phyloP scores from a whole-genome alignment of 805 yeast genomes.

The Debaryomyces castellii region DNA sequence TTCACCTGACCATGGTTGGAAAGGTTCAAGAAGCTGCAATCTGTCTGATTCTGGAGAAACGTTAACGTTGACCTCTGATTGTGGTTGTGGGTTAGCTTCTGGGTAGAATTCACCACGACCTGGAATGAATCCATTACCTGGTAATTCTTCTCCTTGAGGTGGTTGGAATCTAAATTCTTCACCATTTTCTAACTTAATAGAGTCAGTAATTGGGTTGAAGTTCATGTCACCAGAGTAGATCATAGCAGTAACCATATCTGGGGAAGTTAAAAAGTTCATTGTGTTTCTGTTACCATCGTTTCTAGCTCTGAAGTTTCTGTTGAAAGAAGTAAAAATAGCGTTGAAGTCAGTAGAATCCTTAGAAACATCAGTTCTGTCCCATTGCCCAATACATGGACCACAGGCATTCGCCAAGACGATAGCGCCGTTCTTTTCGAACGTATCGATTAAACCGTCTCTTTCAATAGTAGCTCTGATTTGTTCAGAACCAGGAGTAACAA shows the following conservation, averaged over 20 bases:
- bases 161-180: conserved; percentile 73
- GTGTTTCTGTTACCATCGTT: conserved; percentile 98
- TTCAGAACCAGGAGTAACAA: conserved; percentile 98
- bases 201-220: conserved; percentile 88
- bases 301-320: conserved; percentile 96
- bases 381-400: conserved; percentile 99
- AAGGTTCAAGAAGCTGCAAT: conserved; percentile 87
- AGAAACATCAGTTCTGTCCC: conserved; percentile 88
- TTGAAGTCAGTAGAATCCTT: conserved; percentile 66
- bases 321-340: conserved; percentile 94
- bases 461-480: conserved; percentile 96
- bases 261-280: conserved; percentile 97
- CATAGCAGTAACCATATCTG: conserved; percentile 96
- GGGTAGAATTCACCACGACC: conserved; percentile 81
- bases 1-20: conserved; percentile 80
- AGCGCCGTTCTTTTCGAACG: conserved; percentile 86
- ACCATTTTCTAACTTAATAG: conserved; percentile 71
- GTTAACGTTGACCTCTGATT: conserved; percentile 55
- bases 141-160: conserved; percentile 83
- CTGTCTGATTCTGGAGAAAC: conserved; percentile 92
- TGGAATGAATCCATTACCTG: conserved; percentile 69
- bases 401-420: conserved; percentile 94
- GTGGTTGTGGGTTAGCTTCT: conserved; percentile 61
- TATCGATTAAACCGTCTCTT: conserved; percentile 85
- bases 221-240: conserved; percentile 90